These are phyloP conservation scores for Lyophyllum semitale DNA, from an alignment of 768 basidiomycete genomes.

Conservation along the genomic window DNA sequence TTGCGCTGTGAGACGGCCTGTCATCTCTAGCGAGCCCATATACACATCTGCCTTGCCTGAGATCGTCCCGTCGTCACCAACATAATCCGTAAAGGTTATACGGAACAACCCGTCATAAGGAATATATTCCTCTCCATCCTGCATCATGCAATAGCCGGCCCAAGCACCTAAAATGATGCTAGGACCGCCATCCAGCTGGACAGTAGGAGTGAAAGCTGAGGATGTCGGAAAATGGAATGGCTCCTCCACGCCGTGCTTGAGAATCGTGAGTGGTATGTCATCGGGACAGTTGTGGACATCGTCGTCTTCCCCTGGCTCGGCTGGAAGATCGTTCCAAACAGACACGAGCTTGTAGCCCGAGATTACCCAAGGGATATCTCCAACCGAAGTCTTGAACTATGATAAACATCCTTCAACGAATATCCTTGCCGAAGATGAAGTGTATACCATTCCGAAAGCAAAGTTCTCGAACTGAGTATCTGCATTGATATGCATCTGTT, in stretches of 20 bases:
- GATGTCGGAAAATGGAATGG: neutral
- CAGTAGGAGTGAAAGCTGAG: neutral
- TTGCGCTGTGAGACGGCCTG: neutral
- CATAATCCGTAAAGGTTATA: neutral
- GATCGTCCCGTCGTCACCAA: neutral
- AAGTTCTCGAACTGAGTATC: slow-evolving; percentile 34
- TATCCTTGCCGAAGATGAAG: neutral
- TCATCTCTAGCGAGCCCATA: neutral
- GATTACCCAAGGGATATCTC: slow-evolving; percentile 27
- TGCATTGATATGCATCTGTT: slow-evolving; percentile 35
- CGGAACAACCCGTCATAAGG: neutral
- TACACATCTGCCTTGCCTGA: neutral
- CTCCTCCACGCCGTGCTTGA: neutral
- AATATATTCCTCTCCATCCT: no score
- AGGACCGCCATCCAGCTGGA: neutral
- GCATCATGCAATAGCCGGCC: slow-evolving; percentile 1
- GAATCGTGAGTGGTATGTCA: neutral
- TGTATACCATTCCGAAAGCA: slow-evolving; percentile 38
- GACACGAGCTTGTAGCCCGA: neutral
- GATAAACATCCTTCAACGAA: neutral
- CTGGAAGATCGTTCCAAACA: neutral
- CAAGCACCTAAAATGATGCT: neutral
- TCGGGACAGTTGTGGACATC: neutral
- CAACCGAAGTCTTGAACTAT: slow-evolving; percentile 34
- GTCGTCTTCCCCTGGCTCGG: neutral